Evolutionary conservation across 768 basidiomycete species (phyloP).

Genomic region (Hygrocybe coccinea): DNA sequence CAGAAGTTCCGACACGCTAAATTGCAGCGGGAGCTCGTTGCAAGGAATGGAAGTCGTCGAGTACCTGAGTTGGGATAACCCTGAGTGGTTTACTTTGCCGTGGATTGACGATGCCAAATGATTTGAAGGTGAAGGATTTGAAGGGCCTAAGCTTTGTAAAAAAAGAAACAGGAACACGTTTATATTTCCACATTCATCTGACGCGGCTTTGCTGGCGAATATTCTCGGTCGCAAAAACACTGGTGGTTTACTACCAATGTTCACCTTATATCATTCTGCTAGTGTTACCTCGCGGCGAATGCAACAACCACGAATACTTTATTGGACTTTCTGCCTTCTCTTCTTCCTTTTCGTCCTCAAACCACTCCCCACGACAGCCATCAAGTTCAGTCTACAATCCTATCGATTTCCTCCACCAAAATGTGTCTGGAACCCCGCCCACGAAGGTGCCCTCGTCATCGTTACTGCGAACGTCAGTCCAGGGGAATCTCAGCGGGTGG

Average conservation of each 20-base stretch:
- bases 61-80: too few relatives aligned
- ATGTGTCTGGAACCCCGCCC: slow-evolving; percentile 95
- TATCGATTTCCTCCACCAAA: slow-evolving; percentile 69
- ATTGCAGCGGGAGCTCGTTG: too few relatives aligned
- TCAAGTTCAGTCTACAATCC: slow-evolving; percentile 81
- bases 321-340: slow-evolving; percentile 21
- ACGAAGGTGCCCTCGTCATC: slow-evolving; percentile 83
- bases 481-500: slow-evolving; percentile 72
- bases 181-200: too few relatives aligned
- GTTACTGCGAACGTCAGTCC: slow-evolving; percentile 90
- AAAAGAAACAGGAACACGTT: too few relatives aligned
- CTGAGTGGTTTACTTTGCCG: too few relatives aligned
- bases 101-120: too few relatives aligned
- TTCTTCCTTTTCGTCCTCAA: slow-evolving; percentile 29
- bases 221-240: background rate
- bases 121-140: too few relatives aligned
- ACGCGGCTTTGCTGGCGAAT: too few relatives aligned
- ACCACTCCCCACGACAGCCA: slow-evolving; percentile 41
- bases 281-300: background rate
- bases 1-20: too few relatives aligned
- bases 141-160: too few relatives aligned
- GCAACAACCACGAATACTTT: slow-evolving; percentile 8
- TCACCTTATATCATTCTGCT: background rate
- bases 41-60: too few relatives aligned
- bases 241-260: background rate